These are phyloP conservation scores for Knoxdaviesia proteae DNA, from an alignment of 2,329 filamentous ascomycete species.

Conservation along the genomic window DNA sequence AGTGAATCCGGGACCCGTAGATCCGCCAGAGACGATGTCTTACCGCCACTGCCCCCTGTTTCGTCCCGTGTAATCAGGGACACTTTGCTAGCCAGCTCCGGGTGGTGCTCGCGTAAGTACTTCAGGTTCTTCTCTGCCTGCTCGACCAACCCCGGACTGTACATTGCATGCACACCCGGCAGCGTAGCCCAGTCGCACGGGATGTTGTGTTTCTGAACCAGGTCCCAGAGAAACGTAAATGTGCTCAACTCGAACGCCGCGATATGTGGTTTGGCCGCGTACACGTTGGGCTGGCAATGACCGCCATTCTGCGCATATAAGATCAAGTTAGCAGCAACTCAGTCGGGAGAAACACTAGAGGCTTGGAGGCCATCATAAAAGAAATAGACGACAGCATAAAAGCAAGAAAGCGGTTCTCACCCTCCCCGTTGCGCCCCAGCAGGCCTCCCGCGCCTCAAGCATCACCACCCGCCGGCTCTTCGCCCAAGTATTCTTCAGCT, in stretches of 20 bases:
- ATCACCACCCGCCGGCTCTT: constrained; percentile 38
- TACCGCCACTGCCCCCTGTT: constrained; percentile 3
- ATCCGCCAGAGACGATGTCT: constrained; percentile 18
- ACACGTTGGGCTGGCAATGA: constrained; percentile 56
- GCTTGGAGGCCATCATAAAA: too few species aligned
- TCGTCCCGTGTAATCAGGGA: constrained; percentile 15
- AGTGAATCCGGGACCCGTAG: constrained; percentile 34
- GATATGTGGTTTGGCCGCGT: constrained; percentile 35
- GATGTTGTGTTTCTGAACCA: constrained; percentile 36
- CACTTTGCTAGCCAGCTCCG: constrained; percentile 32
- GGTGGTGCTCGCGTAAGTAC: constrained; percentile 25
- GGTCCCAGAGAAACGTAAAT: constrained; percentile 34
- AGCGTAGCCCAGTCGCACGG: constrained; percentile 49
- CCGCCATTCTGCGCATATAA: constrained; percentile 34
- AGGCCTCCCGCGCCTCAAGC: constrained; percentile 60
- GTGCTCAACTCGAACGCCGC: constrained; percentile 54
- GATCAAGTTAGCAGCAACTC: too few species aligned
- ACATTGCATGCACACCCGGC: constrained; percentile 43
- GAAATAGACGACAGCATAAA: too few species aligned
- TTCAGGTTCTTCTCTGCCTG: constrained; percentile 28
- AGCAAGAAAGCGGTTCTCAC: constrained; percentile 20
- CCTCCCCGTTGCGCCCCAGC: constrained; percentile 66
- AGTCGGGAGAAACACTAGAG: too few species aligned
- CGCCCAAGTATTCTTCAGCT: constrained; percentile 25
- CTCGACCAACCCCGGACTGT: constrained; percentile 31